Conservation (phyloP, 345 rosid species). For the Trapa bicornis region DNA sequence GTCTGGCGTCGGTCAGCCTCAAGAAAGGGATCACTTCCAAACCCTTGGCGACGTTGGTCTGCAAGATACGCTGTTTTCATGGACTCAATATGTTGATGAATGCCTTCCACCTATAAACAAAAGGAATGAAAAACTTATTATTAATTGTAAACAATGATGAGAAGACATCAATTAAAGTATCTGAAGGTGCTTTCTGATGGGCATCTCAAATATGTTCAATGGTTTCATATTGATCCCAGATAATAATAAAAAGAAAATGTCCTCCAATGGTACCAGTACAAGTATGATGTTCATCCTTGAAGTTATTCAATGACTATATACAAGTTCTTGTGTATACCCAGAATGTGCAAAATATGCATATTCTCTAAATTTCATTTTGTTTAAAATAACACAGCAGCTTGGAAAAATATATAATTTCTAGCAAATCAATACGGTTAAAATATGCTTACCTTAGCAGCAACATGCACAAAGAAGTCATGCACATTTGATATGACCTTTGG, state of each 20-base stretch:
- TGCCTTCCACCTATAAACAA: slow-evolving; percentile 63
- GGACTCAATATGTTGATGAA: slow-evolving; percentile 82
- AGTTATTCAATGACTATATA: too few species aligned
- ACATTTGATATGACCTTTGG: slow-evolving; percentile 86
- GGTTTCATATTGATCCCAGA: too few species aligned
- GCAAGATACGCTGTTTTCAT: slow-evolving; percentile 84
- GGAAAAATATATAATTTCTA: not conserved
- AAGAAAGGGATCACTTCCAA: slow-evolving; percentile 72
- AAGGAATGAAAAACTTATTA: not conserved
- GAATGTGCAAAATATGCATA: too few species aligned
- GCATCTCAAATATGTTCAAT: too few species aligned
- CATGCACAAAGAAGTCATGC: slow-evolving; percentile 85
- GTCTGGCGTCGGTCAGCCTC: slow-evolving; percentile 97
- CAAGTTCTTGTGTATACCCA: too few species aligned
- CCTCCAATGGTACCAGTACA: too few species aligned
- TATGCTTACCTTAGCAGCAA: slow-evolving; percentile 80
- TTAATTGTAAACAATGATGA: not conserved
- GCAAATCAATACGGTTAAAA: not conserved
- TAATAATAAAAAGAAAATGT: too few species aligned
- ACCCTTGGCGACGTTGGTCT: slow-evolving; percentile 79
- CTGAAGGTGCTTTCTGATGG: not conserved
- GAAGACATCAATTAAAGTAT: not conserved
- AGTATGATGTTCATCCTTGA: too few species aligned
- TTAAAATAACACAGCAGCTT: not conserved
- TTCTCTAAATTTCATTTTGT: not conserved